These are phyloP conservation scores for Durusdinium trenchii DNA, from an alignment of 73 alveolate species.

Conservation along the genomic window DNA sequence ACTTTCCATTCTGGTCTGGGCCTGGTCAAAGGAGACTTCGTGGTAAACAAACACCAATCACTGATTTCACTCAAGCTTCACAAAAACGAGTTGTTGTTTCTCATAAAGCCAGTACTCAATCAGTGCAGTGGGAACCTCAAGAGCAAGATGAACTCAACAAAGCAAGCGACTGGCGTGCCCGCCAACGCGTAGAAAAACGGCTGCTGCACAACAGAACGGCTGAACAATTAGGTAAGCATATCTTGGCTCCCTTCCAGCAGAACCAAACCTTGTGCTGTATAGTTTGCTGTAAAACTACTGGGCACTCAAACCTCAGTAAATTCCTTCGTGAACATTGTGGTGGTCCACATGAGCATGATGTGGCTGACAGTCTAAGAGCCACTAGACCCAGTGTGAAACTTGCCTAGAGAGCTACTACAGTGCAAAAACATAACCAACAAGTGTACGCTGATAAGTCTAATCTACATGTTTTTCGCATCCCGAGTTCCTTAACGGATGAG, in stretches of 20 bases:
- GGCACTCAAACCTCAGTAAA: not conserved
- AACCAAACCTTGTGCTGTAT: not conserved
- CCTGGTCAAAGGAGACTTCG: not conserved
- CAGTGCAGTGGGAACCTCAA: not conserved
- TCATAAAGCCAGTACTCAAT: not conserved
- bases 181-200: not conserved
- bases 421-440: not conserved
- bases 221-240: not conserved
- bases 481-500: not conserved
- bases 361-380: too few relatives aligned
- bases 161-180: not conserved
- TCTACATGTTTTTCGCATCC: not conserved
- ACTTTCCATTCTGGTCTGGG: not conserved
- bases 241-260: not conserved
- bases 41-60: not conserved
- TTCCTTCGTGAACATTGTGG: not conserved
- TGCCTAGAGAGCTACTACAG: not conserved
- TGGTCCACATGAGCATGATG: not conserved
- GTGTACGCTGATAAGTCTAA: too few relatives aligned
- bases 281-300: not conserved
- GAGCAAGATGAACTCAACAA: not conserved
- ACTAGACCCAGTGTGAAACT: not conserved
- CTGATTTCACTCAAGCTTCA: not conserved
- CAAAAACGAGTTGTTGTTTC: not conserved
- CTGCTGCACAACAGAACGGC: slow-evolving; percentile 3